Conservation (phyloP, 2,329 filamentous ascomycete species). For the Clonostachys rosea region DNA sequence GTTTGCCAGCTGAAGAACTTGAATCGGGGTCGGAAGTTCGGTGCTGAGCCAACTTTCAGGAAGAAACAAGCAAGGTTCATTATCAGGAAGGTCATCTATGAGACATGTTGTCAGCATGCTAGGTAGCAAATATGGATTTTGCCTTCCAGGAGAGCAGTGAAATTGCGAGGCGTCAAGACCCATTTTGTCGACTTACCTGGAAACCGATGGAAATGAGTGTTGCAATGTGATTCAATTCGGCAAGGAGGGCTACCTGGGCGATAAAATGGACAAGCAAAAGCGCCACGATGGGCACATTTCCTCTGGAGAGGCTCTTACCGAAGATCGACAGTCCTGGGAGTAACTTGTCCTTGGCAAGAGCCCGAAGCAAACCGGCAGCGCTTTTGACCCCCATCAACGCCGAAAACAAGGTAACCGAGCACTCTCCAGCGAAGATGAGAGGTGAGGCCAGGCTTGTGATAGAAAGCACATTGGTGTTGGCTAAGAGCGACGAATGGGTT, state of each 20-base stretch:
- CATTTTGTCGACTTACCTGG: conserved; percentile 39
- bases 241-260: conserved; percentile 75
- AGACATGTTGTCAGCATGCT: neutral
- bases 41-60: conserved; percentile 80
- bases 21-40: conserved; percentile 85
- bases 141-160: too few relatives aligned
- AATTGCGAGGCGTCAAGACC: too few relatives aligned
- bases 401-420: conserved; percentile 79
- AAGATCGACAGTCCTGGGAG: conserved; percentile 74
- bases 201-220: conserved; percentile 90
- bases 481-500: conserved; percentile 68
- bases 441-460: conserved; percentile 72
- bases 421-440: conserved; percentile 75
- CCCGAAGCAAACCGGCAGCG: conserved; percentile 79
- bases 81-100: conserved; percentile 79
- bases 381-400: conserved; percentile 84
- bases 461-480: conserved; percentile 75
- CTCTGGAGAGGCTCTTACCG: conserved; percentile 64
- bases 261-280: conserved; percentile 72
- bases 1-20: conserved; percentile 88
- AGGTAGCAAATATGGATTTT: conserved; percentile 1
- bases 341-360: conserved; percentile 73
- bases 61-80: conserved; percentile 86
- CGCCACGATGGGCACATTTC: conserved; percentile 72
- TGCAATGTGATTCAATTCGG: conserved; percentile 82